Percentiles rank a stretch among this genome's conserved stretches.
These are phyloP conservation scores for Triticum monococcum DNA, from an alignment of 176 grass and related monocot species.

Conservation along the genomic window DNA sequence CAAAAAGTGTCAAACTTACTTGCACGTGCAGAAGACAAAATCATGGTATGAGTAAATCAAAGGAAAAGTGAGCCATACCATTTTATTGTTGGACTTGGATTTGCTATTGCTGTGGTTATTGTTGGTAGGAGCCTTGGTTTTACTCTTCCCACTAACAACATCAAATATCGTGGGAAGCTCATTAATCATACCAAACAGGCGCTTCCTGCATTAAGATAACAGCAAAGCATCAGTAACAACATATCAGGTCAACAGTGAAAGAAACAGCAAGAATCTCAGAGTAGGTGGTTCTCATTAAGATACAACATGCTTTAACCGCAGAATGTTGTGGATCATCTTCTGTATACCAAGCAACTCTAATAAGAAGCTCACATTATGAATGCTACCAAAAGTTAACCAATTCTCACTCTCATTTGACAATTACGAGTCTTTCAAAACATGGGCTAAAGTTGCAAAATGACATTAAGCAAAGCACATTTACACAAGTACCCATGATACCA, in stretches of 20 bases:
- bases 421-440: neutral
- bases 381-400: neutral
- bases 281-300: neutral
- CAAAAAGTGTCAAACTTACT: neutral
- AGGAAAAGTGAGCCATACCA: conserved; percentile 44
- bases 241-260: neutral
- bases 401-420: neutral
- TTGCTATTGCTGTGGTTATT: conserved; percentile 77
- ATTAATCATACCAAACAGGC: conserved; percentile 89
- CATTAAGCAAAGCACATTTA: neutral
- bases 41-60: neutral
- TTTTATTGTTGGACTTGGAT: conserved; percentile 74
- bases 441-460: neutral
- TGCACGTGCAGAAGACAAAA: neutral
- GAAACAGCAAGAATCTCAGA: neutral
- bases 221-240: neutral
- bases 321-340: neutral
- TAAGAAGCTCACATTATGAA: neutral
- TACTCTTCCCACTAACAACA: conserved; percentile 76
- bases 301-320: neutral
- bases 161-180: conserved; percentile 84
- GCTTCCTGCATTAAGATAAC: conserved; percentile 58
- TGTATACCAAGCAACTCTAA: neutral
- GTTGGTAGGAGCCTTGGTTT: conserved; percentile 44
- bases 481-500: neutral